A percentile compares a stretch with the other conserved stretches of the same genome.
These are phyloP conservation scores for Gaeumannomyces sp. DNA, from an alignment of 2,329 filamentous ascomycete species.

Conservation along the genomic window DNA sequence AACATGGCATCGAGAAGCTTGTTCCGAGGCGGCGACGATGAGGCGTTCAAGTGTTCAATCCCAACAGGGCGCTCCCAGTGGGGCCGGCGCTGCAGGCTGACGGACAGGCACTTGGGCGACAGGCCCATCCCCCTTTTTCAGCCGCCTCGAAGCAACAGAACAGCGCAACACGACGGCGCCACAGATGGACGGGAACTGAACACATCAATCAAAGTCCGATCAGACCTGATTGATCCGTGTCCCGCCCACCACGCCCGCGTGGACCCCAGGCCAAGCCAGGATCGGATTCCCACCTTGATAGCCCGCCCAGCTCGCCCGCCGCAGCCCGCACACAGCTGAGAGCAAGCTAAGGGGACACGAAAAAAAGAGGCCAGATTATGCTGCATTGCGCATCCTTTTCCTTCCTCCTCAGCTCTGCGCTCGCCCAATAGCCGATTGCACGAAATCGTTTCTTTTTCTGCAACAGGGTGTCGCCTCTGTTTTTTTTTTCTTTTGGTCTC, in stretches of 20 bases:
- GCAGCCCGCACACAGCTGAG: background rate
- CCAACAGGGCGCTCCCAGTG: background rate
- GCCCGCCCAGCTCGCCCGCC: background rate
- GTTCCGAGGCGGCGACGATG: background rate
- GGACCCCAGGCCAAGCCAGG: background rate
- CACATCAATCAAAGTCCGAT: background rate
- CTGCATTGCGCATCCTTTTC: background rate
- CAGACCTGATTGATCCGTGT: background rate
- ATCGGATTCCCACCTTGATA: background rate
- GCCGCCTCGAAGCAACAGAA: background rate
- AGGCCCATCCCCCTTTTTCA: background rate
- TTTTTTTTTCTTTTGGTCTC: background rate
- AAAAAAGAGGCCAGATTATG: slow-evolving; percentile 7
- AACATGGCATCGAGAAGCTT: background rate
- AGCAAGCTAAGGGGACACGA: background rate
- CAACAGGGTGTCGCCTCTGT: background rate
- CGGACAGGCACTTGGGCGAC: too few relatives aligned
- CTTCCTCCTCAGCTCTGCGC: slow-evolving; percentile 1
- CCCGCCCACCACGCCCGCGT: background rate
- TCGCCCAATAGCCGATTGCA: background rate
- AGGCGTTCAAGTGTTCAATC: too few relatives aligned
- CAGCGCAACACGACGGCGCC: background rate
- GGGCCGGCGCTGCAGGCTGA: too few relatives aligned
- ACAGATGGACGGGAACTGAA: background rate
- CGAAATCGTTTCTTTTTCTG: background rate